Base-by-base conservation (phyloP, 2,329 filamentous ascomycete genomes). In the Trichoderma citrinoviride region DNA sequence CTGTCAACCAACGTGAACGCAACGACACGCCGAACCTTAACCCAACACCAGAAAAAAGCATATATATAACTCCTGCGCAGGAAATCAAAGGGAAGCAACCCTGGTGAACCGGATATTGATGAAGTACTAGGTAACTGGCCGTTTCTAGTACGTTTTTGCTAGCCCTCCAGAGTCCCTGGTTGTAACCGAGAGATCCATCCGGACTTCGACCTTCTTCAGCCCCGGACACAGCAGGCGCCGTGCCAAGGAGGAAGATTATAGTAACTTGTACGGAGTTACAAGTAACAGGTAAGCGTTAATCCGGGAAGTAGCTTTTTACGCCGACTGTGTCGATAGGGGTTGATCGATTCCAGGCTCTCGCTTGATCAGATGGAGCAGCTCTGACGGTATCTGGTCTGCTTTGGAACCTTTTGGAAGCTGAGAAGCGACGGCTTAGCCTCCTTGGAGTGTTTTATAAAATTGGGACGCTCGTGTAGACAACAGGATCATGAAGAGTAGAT, bases 181-280 rank as follows among this genome's bases (percentile, higher is more conserved):
- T 52, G 27, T 52, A 52, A 19, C 49, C 27, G 49, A 52, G 49
- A 43, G 54, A 57, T 25, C 54, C 54, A 57, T 57, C 40, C 40
- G 21, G 52, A 25, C 23, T 25, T 57, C 40, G 54, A 33, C 25
- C 17, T 19, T 14, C 41, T 8, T 57, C 41, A 7, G 44, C 54
- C 41, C 54, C 41, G 54, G 25, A 57, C 44, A 46, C 40, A 57
- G 19, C 41, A 57, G 46, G 41, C 27, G 27, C 25, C 54, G 33
- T 27, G 54, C 40, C 41, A 57, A 57, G 54, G 41, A 57, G 40
- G 23, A 37, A 37, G 33, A 37, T 37, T 37, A 29, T 10, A 23
- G 43, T 57, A 57, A 46, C 54, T 57, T 46, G 54, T 46, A 37
- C n/a, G n/a, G n/a, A n/a, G n/a, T n/a, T n/a, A n/a, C 10, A 37